Base-by-base conservation (phyloP, 2,329 filamentous ascomycete genomes). In the Drechslerella coelobrocha region DNA sequence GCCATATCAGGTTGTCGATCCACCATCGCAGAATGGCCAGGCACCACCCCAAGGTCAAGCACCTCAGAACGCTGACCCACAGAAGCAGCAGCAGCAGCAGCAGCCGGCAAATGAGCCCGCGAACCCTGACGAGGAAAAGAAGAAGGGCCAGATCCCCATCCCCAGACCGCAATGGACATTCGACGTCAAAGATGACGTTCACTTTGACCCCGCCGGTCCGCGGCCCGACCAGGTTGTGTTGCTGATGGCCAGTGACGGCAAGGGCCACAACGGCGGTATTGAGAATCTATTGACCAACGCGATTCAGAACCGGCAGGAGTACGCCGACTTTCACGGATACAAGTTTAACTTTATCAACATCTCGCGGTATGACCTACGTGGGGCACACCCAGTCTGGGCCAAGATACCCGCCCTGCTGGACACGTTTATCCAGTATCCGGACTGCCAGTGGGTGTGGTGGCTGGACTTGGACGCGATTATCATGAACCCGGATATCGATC, bases 401-500 rank as follows among this genome's bases (percentile, higher is more conserved):
- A 80, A 80, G 68, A 79, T 81, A 29, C 79, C 79, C 43, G 78
- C 79, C 29, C 77, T 81, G 19, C 74, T 78, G 41, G 79, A 80
- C 66, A 78, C 78, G 5, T 80, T 80, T 73, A 76, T 77, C 55
- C 77, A 77, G 8, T 75, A 77, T 71, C 79, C 79, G 1, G 74
- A 75, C 17, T 78, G 78, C 47, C 77, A 80, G 69, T 80, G 79
- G 79, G 73, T 80, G 43, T 80, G 78, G 78, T 78, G 79, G 66
- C 75, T 80, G 56, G 79, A 80, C 73, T 76, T 79, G 31, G 79
- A 80, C 73, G 79, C 80, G 23, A 78, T 80, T 62, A 73, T 80
- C 47, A 80, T 80, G 79, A 77, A 75, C 6, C 78, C 78, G 27
- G 69, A 75, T 19, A 75, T 77, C 54, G 74, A 77, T 61, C 73